Percentiles rank a stretch among this genome's conserved stretches.
Evolutionary conservation across 108 stramenopile species (phyloP).

Genomic region (Pseudonitzschia pungens): DNA sequence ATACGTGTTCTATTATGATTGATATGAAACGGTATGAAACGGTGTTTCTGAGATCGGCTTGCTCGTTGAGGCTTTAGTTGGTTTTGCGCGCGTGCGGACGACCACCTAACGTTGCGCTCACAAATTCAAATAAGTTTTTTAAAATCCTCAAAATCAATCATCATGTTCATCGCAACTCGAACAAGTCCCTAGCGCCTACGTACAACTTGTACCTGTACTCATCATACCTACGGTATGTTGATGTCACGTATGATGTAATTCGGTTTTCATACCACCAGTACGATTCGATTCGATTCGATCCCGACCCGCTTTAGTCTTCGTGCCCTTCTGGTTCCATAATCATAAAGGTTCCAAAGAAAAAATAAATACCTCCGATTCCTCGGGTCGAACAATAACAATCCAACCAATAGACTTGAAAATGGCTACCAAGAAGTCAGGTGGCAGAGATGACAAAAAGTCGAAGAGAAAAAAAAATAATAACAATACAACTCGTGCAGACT

Average conservation of each 20-base stretch:
- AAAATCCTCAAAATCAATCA: too few species aligned
- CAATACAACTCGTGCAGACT: not conserved
- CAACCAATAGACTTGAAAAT: not conserved
- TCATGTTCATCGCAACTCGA: too few species aligned
- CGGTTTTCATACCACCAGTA: too few species aligned
- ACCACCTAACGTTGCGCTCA: not conserved
- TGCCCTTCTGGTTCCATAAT: too few species aligned
- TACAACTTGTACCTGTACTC: too few species aligned
- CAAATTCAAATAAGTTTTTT: not conserved
- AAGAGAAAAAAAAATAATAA: not conserved
- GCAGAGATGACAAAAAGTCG: not conserved
- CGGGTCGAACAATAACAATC: not conserved
- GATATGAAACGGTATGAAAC: not conserved
- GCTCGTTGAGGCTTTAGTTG: not conserved
- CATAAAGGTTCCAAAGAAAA: too few species aligned
- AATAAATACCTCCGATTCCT: too few species aligned
- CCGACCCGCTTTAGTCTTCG: too few species aligned
- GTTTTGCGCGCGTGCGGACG: not conserved
- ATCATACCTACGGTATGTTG: too few species aligned
- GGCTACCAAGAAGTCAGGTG: slow-evolving; percentile 2
- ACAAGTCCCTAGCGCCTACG: too few species aligned
- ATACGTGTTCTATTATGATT: not conserved
- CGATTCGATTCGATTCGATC: too few species aligned
- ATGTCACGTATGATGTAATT: too few species aligned
- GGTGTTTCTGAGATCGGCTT: not conserved